A percentile compares a stretch with the other conserved stretches of the same genome.
Conservation (phyloP, 345 rosid species). For the Psidium guajava region DNA sequence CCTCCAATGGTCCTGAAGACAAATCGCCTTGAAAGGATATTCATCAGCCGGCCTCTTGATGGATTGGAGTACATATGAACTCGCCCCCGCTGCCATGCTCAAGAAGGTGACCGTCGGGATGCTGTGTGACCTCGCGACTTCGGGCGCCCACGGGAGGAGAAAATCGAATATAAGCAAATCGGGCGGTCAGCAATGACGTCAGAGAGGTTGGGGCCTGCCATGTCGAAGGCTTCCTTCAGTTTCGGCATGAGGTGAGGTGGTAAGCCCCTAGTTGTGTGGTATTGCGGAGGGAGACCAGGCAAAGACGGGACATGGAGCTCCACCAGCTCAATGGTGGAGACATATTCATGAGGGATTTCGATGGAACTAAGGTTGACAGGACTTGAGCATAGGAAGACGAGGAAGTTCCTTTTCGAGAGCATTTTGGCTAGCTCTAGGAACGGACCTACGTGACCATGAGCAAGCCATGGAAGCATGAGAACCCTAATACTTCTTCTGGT, state of each 20-base stretch:
- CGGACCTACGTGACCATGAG: slow-evolving; percentile 32
- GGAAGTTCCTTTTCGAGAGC: slow-evolving; percentile 13
- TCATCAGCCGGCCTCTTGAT: not conserved
- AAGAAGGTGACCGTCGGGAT: slow-evolving; percentile 15
- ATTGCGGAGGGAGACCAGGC: slow-evolving; percentile 32
- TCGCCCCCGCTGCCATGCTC: not conserved
- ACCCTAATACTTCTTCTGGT: slow-evolving; percentile 1
- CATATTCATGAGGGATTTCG: not conserved
- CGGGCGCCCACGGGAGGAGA: slow-evolving; percentile 25
- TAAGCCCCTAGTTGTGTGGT: slow-evolving; percentile 31
- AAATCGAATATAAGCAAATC: slow-evolving; percentile 21
- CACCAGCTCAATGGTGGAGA: slow-evolving; percentile 8
- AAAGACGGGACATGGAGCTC: slow-evolving; percentile 21
- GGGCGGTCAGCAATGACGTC: not conserved
- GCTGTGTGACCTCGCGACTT: slow-evolving; percentile 1
- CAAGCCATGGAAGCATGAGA: slow-evolving; percentile 39
- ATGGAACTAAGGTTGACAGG: slow-evolving; percentile 11
- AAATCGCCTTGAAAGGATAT: slow-evolving; percentile 7
- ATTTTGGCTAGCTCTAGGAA: slow-evolving; percentile 27
- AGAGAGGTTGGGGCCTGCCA: slow-evolving; percentile 9
- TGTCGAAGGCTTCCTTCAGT: slow-evolving; percentile 16
- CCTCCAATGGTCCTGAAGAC: not conserved
- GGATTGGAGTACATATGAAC: not conserved
- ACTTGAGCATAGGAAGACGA: slow-evolving; percentile 20
- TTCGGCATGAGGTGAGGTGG: slow-evolving; percentile 20